Evolutionary conservation across 345 rosid genomes (phyloP).

Genomic region (Lumnitzera racemosa): DNA sequence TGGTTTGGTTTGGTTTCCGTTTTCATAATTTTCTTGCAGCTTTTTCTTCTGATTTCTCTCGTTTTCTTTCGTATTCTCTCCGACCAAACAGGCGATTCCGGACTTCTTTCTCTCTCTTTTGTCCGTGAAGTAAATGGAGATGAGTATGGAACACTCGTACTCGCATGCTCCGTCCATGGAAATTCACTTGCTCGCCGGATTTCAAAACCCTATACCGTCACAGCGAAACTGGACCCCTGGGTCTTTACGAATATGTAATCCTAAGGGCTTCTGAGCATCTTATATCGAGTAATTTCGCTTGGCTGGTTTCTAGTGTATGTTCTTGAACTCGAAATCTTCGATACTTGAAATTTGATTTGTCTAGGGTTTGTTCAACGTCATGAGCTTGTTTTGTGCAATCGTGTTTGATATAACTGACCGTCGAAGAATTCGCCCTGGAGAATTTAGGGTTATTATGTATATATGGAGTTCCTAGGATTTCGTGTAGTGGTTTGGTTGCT

Average conservation of each 20-base stretch:
- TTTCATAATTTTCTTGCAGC: neutral
- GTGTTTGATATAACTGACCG: neutral
- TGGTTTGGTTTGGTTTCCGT: neutral
- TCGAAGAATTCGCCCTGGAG: constrained; percentile 6
- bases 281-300: constrained; percentile 6
- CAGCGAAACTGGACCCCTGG: constrained; percentile 29
- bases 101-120: neutral
- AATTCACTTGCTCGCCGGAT: constrained; percentile 33
- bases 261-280: constrained; percentile 15
- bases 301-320: constrained; percentile 8
- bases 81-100: neutral
- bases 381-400: constrained; percentile 6
- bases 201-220: constrained; percentile 43
- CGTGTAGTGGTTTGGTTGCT: constrained; percentile 11
- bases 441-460: neutral
- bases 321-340: constrained; percentile 15
- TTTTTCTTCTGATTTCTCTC: neutral
- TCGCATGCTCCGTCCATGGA: constrained; percentile 32
- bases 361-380: constrained; percentile 12
- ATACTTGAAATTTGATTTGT: constrained; percentile 11
- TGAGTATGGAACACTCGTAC: constrained; percentile 46
- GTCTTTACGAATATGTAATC: constrained; percentile 52
- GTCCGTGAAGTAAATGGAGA: constrained; percentile 30
- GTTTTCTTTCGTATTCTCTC: neutral
- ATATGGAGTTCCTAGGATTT: constrained; percentile 13